Evolutionary conservation across 345 rosid species (phyloP).

Genomic region (Aethionema arabicum): DNA sequence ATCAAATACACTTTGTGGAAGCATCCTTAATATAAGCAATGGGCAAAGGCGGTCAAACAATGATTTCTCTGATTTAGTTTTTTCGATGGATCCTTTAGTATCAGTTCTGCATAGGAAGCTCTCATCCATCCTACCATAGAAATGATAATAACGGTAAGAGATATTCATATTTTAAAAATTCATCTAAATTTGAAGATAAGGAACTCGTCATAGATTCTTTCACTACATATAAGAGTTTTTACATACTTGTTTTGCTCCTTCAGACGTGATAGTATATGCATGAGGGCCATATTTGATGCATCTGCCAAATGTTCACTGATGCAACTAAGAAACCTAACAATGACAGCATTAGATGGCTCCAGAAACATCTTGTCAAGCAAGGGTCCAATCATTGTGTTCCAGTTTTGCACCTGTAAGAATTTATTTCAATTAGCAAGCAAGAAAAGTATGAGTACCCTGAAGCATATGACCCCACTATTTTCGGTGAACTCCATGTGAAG

Average conservation of each 20-base stretch:
- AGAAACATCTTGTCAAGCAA: slow-evolving; percentile 80
- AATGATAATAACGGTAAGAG: slow-evolving; percentile 9
- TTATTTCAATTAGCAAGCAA: slow-evolving; percentile 21
- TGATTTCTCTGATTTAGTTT: slow-evolving; percentile 41
- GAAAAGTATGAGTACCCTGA: background rate
- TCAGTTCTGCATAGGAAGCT: slow-evolving; percentile 40
- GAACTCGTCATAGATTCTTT: background rate
- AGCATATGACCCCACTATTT: background rate
- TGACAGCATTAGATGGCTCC: slow-evolving; percentile 82
- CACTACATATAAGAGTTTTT: background rate
- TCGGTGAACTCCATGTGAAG: background rate
- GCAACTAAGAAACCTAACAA: slow-evolving; percentile 72
- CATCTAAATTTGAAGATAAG: background rate
- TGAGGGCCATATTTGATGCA: slow-evolving; percentile 54
- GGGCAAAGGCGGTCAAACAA: slow-evolving; percentile 86
- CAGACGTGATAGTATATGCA: slow-evolving; percentile 56
- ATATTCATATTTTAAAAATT: background rate
- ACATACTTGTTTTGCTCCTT: slow-evolving; percentile 61
- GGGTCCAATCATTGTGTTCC: slow-evolving; percentile 60
- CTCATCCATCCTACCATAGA: slow-evolving; percentile 42
- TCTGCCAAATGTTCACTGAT: slow-evolving; percentile 68
- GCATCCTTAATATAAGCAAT: slow-evolving; percentile 72
- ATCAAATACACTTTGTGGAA: slow-evolving; percentile 77
- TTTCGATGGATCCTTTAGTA: slow-evolving; percentile 38
- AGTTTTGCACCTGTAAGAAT: slow-evolving; percentile 63